A percentile compares a stretch with the other conserved stretches of the same genome.
These are phyloP conservation scores for Brassica nigra DNA, from an alignment of 345 rosid species.

Conservation along the genomic window DNA sequence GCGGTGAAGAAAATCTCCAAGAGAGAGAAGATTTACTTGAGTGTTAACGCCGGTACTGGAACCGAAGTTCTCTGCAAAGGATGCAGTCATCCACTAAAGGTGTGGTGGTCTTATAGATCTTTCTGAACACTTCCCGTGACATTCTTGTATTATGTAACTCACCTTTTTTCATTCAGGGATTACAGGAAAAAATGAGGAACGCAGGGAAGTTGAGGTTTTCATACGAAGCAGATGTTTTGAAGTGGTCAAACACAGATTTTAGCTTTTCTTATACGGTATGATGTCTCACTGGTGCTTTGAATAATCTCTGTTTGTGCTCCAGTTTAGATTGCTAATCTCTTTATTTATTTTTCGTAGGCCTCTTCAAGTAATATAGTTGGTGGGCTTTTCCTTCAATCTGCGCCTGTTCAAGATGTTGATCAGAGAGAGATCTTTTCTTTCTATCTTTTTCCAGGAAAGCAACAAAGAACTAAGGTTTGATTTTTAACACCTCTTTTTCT, in stretches of 20 bases:
- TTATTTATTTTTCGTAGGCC: slow-evolving; percentile 45
- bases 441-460: slow-evolving; percentile 74
- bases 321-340: not conserved
- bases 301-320: not conserved
- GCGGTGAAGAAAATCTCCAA: slow-evolving; percentile 72
- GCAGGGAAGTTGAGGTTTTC: slow-evolving; percentile 62
- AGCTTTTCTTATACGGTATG: slow-evolving; percentile 76
- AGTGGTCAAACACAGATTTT: slow-evolving; percentile 77
- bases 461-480: slow-evolving; percentile 59
- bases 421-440: slow-evolving; percentile 81
- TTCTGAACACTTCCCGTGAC: not conserved
- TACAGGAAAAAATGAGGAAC: slow-evolving; percentile 67
- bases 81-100: slow-evolving; percentile 89
- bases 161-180: slow-evolving; percentile 1
- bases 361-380: slow-evolving; percentile 63
- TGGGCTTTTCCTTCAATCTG: slow-evolving; percentile 77
- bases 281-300: slow-evolving; percentile 13
- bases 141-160: not conserved
- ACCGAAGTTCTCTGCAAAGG: slow-evolving; percentile 66
- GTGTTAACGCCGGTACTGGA: slow-evolving; percentile 65
- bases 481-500: not conserved
- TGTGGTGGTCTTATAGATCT: slow-evolving; percentile 32
- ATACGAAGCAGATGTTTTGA: slow-evolving; percentile 83
- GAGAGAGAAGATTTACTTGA: slow-evolving; percentile 79
- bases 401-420: slow-evolving; percentile 66